These are phyloP conservation scores for Thielaviopsis musarum DNA, from an alignment of 2,329 filamentous ascomycete species.

Conservation along the genomic window DNA sequence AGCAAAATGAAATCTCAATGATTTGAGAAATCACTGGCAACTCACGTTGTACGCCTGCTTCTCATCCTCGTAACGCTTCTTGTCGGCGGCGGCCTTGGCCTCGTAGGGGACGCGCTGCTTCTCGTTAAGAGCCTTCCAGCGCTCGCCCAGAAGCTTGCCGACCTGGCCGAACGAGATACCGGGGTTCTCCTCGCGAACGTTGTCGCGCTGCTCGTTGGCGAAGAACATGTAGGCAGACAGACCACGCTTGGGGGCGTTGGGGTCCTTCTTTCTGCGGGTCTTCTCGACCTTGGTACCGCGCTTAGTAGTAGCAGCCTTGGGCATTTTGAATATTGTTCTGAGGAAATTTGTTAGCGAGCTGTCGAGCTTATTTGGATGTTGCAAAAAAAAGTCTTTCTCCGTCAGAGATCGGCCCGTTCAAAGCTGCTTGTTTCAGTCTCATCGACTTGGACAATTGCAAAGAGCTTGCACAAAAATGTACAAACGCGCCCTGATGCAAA, in stretches of 20 bases:
- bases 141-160: slow-evolving; percentile 93
- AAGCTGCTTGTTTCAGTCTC: too few species aligned
- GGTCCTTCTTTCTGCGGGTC: slow-evolving; percentile 53
- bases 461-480: neutral
- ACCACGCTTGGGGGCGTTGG: slow-evolving; percentile 97
- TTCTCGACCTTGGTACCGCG: slow-evolving; percentile 37
- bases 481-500: neutral
- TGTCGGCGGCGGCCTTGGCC: slow-evolving; percentile 89
- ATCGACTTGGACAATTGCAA: neutral
- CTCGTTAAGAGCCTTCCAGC: slow-evolving; percentile 92
- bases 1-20: slow-evolving; percentile 3
- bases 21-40: neutral
- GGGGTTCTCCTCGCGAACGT: slow-evolving; percentile 95
- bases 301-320: slow-evolving; percentile 38
- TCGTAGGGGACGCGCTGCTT: slow-evolving; percentile 90
- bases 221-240: slow-evolving; percentile 99
- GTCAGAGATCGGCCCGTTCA: too few species aligned
- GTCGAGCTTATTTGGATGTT: neutral
- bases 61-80: slow-evolving; percentile 98
- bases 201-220: slow-evolving; percentile 97
- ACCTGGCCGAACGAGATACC: slow-evolving; percentile 96
- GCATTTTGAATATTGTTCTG: slow-evolving; percentile 29
- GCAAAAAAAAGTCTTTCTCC: neutral
- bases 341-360: neutral
- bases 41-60: slow-evolving; percentile 86